Evolutionary conservation across 768 basidiomycete genomes (phyloP).

Genomic region (Calocybe cyanea): DNA sequence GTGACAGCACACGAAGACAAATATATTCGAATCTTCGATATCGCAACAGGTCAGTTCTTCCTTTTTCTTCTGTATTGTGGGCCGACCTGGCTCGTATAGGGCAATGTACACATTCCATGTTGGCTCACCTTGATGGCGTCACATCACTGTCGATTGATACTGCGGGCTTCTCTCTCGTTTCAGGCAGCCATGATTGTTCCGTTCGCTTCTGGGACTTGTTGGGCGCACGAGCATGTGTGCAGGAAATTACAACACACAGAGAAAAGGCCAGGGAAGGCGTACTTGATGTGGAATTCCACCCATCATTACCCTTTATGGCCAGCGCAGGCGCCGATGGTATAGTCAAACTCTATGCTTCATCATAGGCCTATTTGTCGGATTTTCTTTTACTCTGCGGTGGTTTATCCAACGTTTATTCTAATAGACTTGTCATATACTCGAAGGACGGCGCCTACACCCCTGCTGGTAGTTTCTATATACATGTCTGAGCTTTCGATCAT

Average conservation of each 20-base stretch:
- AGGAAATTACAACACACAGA: constrained; percentile 87
- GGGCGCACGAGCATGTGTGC: constrained; percentile 73
- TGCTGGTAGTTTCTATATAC: constrained; percentile 24
- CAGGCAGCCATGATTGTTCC: constrained; percentile 92
- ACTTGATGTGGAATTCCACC: constrained; percentile 81
- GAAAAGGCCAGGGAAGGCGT: constrained; percentile 91
- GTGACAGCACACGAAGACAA: constrained; percentile 94
- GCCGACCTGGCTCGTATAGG: constrained; percentile 36
- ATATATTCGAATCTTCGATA: constrained; percentile 86
- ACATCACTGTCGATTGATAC: constrained; percentile 89
- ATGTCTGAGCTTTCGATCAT: constrained; percentile 9
- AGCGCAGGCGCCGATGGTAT: constrained; percentile 96
- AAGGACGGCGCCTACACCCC: constrained; percentile 24
- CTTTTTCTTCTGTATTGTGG: background rate
- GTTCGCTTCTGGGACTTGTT: constrained; percentile 93
- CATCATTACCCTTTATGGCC: constrained; percentile 80
- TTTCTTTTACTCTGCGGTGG: background rate
- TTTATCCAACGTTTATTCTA: constrained; percentile 15
- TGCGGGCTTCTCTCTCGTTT: constrained; percentile 82
- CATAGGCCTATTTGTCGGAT: constrained; percentile 37
- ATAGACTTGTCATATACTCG: constrained; percentile 32
- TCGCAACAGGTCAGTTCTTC: constrained; percentile 60
- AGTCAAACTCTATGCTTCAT: constrained; percentile 86
- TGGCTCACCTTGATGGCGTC: constrained; percentile 88
- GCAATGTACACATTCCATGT: constrained; percentile 85